Percentiles rank a stretch among this genome's conserved stretches.
These are phyloP conservation scores for Clohesyomyces aquaticus DNA, from an alignment of 495 filamentous ascomycete genomes.

Conservation along the genomic window DNA sequence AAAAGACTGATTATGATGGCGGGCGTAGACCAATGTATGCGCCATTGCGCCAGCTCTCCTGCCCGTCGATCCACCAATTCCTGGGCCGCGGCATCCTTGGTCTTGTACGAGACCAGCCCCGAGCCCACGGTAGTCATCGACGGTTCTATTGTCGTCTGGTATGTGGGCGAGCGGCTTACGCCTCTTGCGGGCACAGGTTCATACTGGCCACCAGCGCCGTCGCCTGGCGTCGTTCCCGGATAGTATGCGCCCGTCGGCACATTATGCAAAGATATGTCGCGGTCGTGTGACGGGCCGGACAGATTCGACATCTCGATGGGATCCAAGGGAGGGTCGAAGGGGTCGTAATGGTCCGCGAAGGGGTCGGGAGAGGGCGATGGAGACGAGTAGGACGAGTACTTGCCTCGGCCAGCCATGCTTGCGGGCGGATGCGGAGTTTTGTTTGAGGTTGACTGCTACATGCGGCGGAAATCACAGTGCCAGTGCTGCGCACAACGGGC, in stretches of 20 bases:
- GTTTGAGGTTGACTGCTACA: neutral
- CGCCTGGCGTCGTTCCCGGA: neutral
- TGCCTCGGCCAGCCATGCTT: slow-evolving; percentile 25
- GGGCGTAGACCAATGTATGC: slow-evolving; percentile 50
- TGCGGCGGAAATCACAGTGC: neutral
- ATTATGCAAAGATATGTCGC: neutral
- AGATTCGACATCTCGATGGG: slow-evolving; percentile 36
- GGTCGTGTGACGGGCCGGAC: neutral
- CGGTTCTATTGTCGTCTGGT: neutral
- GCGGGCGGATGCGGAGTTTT: slow-evolving; percentile 10
- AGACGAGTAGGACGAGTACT: slow-evolving; percentile 11
- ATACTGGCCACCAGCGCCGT: slow-evolving; percentile 11
- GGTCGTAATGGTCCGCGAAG: slow-evolving; percentile 28
- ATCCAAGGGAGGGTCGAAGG: slow-evolving; percentile 31
- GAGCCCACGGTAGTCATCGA: slow-evolving; percentile 16
- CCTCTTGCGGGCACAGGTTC: too few relatives aligned
- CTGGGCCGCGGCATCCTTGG: slow-evolving; percentile 31
- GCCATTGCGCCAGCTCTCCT: slow-evolving; percentile 42
- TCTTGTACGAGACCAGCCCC: slow-evolving; percentile 19
- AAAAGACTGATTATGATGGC: slow-evolving; percentile 44
- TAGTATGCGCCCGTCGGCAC: neutral
- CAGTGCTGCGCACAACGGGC: neutral
- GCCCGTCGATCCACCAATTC: slow-evolving; percentile 30
- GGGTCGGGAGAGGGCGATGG: slow-evolving; percentile 15
- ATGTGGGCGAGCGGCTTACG: slow-evolving; percentile 4